Evolutionary conservation across 768 basidiomycete species (phyloP).

Genomic region (Crepidotus variabilis): DNA sequence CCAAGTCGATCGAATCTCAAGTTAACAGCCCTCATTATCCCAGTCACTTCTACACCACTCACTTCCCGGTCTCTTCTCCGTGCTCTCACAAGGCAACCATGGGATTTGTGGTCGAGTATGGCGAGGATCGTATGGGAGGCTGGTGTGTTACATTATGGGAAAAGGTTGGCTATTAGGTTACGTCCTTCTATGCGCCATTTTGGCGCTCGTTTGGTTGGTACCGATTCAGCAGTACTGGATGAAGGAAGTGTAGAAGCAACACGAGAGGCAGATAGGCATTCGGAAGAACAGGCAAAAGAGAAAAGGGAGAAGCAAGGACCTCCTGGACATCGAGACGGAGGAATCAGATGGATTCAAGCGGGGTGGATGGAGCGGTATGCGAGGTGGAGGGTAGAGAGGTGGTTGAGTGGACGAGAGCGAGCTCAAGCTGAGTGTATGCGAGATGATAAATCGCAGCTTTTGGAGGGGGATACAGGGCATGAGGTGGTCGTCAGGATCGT

Average conservation of each 20-base stretch:
- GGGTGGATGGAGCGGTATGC: constrained; percentile 30
- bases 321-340: constrained; percentile 21
- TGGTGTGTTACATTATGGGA: constrained; percentile 55
- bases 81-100: constrained; percentile 40
- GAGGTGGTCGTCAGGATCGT: too few relatives aligned
- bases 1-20: constrained; percentile 29
- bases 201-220: too few relatives aligned
- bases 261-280: constrained; percentile 39
- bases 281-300: constrained; percentile 14
- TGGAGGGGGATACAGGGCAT: too few relatives aligned
- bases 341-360: constrained; percentile 31
- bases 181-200: constrained; percentile 40
- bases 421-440: too few relatives aligned
- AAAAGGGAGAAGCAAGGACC: not conserved
- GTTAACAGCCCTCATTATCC: constrained; percentile 46
- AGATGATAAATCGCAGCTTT: too few relatives aligned
- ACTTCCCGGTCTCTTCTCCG: constrained; percentile 32
- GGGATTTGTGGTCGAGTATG: constrained; percentile 50
- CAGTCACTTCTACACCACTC: constrained; percentile 33
- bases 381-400: constrained; percentile 24
- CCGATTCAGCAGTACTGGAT: too few relatives aligned
- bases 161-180: constrained; percentile 52
- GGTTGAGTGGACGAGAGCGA: constrained; percentile 30
- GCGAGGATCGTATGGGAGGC: constrained; percentile 64
- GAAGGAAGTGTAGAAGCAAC: too few relatives aligned